phyloP scores from a whole-genome alignment of 1,284 basidiomycete species.

The Heterobasidion irregulare region DNA sequence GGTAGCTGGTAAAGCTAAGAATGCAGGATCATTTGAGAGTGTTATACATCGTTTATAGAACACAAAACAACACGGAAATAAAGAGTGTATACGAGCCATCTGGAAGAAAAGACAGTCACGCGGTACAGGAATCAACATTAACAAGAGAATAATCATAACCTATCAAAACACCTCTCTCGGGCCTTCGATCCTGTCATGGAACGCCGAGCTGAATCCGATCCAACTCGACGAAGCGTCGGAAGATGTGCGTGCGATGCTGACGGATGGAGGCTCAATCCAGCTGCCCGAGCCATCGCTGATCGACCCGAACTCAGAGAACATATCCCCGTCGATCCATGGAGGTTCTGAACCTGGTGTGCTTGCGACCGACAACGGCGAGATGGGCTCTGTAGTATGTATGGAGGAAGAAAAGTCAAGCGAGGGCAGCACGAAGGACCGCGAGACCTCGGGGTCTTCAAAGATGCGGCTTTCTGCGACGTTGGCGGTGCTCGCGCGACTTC shows the following conservation, averaged over 20 bases:
- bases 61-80: neutral
- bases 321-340: conserved; percentile 11
- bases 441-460: conserved; percentile 32
- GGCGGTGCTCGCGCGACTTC: conserved; percentile 16
- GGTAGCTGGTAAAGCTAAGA: too few species aligned
- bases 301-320: conserved; percentile 12
- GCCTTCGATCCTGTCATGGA: conserved; percentile 18
- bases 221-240: conserved; percentile 13
- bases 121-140: neutral
- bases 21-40: too few species aligned
- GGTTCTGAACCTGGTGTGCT: conserved; percentile 5
- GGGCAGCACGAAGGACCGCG: conserved; percentile 55
- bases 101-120: neutral
- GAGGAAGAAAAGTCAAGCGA: conserved; percentile 57
- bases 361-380: conserved; percentile 15
- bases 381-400: conserved; percentile 14
- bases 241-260: neutral
- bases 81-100: neutral
- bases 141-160: neutral
- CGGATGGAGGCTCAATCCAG: conserved; percentile 13
- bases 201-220: conserved; percentile 29
- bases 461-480: conserved; percentile 1
- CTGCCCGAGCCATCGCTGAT: conserved; percentile 3
- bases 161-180: conserved; percentile 19
- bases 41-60: neutral